These are phyloP conservation scores for Fusarium newnesense DNA, from an alignment of 2,329 filamentous ascomycete genomes.

Conservation along the genomic window DNA sequence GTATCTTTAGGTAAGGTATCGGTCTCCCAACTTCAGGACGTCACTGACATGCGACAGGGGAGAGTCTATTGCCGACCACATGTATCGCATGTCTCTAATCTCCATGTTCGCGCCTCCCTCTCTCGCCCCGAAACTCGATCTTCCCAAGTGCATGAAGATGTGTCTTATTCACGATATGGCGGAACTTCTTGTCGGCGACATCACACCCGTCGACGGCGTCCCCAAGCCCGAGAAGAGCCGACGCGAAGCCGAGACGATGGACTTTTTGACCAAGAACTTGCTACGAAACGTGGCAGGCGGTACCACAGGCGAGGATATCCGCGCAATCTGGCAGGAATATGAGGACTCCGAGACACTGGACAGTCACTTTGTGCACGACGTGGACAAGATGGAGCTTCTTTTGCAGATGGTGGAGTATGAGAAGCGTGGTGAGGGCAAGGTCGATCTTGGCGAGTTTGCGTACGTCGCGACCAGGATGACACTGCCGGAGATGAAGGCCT, in stretches of 20 bases:
- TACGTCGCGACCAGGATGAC: constrained; percentile 79
- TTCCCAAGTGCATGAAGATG: constrained; percentile 91
- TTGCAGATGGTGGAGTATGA: constrained; percentile 98
- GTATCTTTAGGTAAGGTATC: constrained; percentile 66
- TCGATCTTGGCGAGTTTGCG: constrained; percentile 88
- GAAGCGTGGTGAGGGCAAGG: constrained; percentile 68
- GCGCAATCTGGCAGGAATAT: constrained; percentile 92
- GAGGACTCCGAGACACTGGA: constrained; percentile 88
- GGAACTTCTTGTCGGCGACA: constrained; percentile 93
- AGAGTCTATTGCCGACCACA: constrained; percentile 97
- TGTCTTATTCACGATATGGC: constrained; percentile 98
- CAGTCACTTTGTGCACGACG: constrained; percentile 90
- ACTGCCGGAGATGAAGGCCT: constrained; percentile 81
- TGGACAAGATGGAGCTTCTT: constrained; percentile 96
- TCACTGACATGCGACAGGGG: constrained; percentile 58
- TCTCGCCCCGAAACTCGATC: constrained; percentile 77
- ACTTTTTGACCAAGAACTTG: constrained; percentile 80
- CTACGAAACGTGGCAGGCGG: constrained; percentile 82
- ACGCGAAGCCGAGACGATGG: constrained; percentile 89
- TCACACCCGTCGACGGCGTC: constrained; percentile 90
- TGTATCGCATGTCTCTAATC: constrained; percentile 99
- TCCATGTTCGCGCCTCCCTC: constrained; percentile 88
- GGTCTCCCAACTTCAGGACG: accelerated
- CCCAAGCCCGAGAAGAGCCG: constrained; percentile 88
- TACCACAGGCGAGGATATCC: constrained; percentile 73